phyloP scores from a whole-genome alignment of 2,329 filamentous ascomycete genomes.

The Sclerotinia trifoliorum region DNA sequence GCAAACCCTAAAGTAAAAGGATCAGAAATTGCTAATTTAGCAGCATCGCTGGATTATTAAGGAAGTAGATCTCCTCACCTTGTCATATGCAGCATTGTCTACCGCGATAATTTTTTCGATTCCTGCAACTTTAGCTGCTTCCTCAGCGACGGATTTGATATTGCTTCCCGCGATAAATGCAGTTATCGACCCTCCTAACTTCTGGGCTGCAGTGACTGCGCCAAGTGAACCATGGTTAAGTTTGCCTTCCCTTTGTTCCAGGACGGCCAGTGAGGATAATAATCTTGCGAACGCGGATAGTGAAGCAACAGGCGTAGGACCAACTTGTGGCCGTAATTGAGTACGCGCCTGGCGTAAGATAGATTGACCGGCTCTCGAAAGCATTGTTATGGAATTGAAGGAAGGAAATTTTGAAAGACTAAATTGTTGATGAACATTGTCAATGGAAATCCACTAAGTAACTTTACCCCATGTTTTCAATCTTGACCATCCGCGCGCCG shows the following conservation, averaged over 20 bases:
- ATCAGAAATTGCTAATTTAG: conserved; percentile 8
- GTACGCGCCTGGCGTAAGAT: conserved; percentile 38
- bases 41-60: not conserved
- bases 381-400: conserved; percentile 34
- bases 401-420: conserved; percentile 19
- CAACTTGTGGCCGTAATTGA: conserved; percentile 45
- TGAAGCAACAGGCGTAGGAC: conserved; percentile 42
- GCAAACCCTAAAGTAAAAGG: conserved; percentile 61
- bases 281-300: conserved; percentile 62
- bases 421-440: conserved; percentile 20
- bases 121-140: conserved; percentile 85
- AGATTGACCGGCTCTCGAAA: conserved; percentile 36
- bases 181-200: conserved; percentile 80
- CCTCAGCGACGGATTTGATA: conserved; percentile 71
- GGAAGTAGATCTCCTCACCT: conserved; percentile 51
- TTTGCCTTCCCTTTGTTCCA: conserved; percentile 90
- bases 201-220: conserved; percentile 80
- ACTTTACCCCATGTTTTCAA: conserved; percentile 19
- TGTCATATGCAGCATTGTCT: conserved; percentile 88
- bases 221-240: conserved; percentile 80
- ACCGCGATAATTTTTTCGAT: conserved; percentile 89
- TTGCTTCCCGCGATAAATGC: conserved; percentile 83
- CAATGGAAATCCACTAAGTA: conserved; percentile 1
- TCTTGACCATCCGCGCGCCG: conserved; percentile 10
- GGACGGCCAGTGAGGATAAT: conserved; percentile 82